A percentile compares a stretch with the other conserved stretches of the same genome.
These are phyloP conservation scores for Ammopiptanthus mongolicus DNA, from an alignment of 306 rosid genomes.

Conservation along the genomic window DNA sequence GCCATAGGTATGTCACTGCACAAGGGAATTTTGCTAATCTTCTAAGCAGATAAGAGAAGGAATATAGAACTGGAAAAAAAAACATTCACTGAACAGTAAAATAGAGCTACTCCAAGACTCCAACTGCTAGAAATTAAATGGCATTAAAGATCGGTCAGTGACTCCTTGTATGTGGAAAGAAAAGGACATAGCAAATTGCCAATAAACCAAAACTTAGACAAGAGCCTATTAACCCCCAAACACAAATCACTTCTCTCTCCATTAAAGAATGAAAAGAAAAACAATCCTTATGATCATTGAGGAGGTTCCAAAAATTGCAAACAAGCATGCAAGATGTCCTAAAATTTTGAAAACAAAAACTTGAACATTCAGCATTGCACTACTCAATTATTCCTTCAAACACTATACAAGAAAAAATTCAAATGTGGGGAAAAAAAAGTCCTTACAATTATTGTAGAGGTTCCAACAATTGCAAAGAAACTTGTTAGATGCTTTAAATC, in stretches of 20 bases:
- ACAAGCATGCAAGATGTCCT: background rate
- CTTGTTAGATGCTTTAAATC: background rate
- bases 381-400: background rate
- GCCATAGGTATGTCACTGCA: constrained; percentile 96
- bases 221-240: background rate
- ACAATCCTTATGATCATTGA: background rate
- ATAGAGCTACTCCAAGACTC: background rate
- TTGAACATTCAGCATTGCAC: background rate
- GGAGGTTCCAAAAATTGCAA: background rate
- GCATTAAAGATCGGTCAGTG: background rate
- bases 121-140: background rate
- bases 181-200: background rate
- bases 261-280: background rate
- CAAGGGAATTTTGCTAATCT: background rate
- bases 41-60: background rate
- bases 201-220: background rate
- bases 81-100: background rate
- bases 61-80: background rate
- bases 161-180: background rate
- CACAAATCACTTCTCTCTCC: background rate
- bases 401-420: background rate
- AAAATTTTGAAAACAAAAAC: background rate
- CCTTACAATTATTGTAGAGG: background rate
- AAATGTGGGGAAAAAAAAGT: background rate
- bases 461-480: background rate